Conservation (phyloP, 768 basidiomycete species). For the Lepiota brunneoincarnata region DNA sequence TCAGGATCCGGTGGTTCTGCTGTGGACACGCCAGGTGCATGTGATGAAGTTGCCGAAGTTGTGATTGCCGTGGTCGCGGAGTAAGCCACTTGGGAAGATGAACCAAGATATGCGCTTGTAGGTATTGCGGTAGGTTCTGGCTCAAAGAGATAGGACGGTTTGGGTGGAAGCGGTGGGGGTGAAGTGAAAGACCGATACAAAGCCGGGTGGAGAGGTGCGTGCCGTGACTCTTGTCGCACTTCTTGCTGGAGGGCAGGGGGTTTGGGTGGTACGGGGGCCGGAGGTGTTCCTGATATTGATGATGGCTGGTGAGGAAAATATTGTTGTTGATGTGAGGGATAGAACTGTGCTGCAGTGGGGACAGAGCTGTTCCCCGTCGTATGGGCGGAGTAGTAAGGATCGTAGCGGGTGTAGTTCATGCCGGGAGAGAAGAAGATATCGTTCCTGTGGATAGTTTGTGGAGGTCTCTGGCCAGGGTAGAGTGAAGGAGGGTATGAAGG, state of each 20-base stretch:
- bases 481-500: constrained; percentile 21
- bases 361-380: constrained; percentile 12
- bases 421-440: constrained; percentile 25
- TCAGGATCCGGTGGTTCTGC: neutral
- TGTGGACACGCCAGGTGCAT: constrained; percentile 8
- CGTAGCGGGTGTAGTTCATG: constrained; percentile 4
- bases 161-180: constrained; percentile 17
- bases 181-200: constrained; percentile 12
- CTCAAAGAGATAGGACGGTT: constrained; percentile 11
- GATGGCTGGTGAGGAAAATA: constrained; percentile 24
- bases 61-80: constrained; percentile 6
- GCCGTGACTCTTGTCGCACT: neutral
- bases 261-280: constrained; percentile 4
- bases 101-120: constrained; percentile 10
- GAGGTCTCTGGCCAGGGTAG: constrained; percentile 23
- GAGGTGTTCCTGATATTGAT: constrained; percentile 18
- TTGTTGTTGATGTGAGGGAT: constrained; percentile 32
- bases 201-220: constrained; percentile 4
- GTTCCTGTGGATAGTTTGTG: constrained; percentile 29
- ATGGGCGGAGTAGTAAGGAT: constrained; percentile 5
- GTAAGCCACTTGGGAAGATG: constrained; percentile 12
- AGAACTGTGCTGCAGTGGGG: constrained; percentile 24
- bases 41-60: constrained; percentile 15
- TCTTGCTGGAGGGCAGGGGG: constrained; percentile 9
- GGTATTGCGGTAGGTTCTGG: constrained; percentile 5